phyloP scores from a whole-genome alignment of 495 filamentous ascomycete species.

The Neurospora cerealis region DNA sequence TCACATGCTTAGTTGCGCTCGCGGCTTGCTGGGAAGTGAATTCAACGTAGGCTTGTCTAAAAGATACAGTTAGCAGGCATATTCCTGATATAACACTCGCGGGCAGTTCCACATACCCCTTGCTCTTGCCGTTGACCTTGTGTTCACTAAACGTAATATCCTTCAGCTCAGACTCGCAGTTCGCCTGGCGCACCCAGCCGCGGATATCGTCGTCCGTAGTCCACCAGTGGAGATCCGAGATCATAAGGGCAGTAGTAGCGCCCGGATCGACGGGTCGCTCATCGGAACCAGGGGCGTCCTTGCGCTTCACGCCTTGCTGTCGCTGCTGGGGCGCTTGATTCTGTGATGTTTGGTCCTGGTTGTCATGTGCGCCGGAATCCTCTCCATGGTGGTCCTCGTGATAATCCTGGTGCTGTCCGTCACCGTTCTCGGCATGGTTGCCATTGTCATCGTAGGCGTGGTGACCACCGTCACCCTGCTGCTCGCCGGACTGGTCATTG shows the following conservation, averaged over 20 bases:
- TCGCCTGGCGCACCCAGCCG: slow-evolving; percentile 69
- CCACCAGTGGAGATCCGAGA: slow-evolving; percentile 94
- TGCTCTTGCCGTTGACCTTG: slow-evolving; percentile 97
- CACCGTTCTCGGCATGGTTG: slow-evolving; percentile 32
- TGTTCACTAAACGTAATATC: slow-evolving; percentile 96
- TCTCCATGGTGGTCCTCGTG: slow-evolving; percentile 30
- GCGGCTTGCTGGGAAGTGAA: slow-evolving; percentile 78
- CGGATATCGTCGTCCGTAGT: slow-evolving; percentile 90
- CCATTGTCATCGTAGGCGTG: slow-evolving; percentile 85
- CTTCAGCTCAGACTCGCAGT: slow-evolving; percentile 73
- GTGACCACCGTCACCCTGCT: slow-evolving; percentile 51
- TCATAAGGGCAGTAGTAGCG: slow-evolving; percentile 70
- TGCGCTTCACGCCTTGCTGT: slow-evolving; percentile 67
- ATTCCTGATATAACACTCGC: neutral
- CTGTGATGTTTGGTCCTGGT: slow-evolving; percentile 18
- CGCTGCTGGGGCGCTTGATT: slow-evolving; percentile 10
- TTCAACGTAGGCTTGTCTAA: slow-evolving; percentile 83
- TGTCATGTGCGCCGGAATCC: slow-evolving; percentile 36
- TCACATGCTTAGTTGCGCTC: slow-evolving; percentile 70
- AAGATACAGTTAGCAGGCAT: slow-evolving; percentile 9
- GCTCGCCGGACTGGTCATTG: slow-evolving; percentile 29
- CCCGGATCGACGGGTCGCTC: slow-evolving; percentile 70
- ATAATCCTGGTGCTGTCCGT: slow-evolving; percentile 34
- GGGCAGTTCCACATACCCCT: slow-evolving; percentile 55
- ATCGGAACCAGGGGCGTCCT: slow-evolving; percentile 51